Conservation (phyloP, 2,329 filamentous ascomycete genomes). For the Aspergillus ochraceus region DNA sequence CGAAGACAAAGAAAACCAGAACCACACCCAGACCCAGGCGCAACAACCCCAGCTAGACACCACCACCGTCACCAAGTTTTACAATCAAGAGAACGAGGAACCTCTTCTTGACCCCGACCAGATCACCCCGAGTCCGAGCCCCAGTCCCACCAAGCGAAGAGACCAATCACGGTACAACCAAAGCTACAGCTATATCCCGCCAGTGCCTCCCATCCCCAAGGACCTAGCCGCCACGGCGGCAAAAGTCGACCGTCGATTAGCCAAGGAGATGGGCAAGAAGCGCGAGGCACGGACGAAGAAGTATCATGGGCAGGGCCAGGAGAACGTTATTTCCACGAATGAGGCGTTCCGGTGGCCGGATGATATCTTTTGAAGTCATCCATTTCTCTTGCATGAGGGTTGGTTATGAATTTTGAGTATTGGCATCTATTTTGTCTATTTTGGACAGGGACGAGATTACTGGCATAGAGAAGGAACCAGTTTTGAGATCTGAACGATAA, state of each 20-base stretch:
- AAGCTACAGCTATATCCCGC: constrained; percentile 37
- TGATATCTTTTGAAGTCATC: constrained; percentile 39
- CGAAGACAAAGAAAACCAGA: constrained; percentile 18
- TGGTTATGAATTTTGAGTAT: background rate
- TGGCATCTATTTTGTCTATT: no score
- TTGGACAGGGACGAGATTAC: background rate
- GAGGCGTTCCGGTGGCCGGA: constrained; percentile 46
- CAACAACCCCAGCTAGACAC: constrained; percentile 7
- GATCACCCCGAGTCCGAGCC: constrained; percentile 13
- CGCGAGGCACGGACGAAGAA: constrained; percentile 5
- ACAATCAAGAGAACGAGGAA: constrained; percentile 11
- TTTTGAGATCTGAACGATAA: no score
- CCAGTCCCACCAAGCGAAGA: constrained; percentile 16
- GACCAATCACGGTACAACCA: constrained; percentile 2
- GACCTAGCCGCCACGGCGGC: constrained; percentile 31
- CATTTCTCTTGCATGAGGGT: background rate
- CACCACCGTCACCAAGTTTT: constrained; percentile 10
- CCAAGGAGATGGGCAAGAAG: constrained; percentile 24
- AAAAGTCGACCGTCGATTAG: constrained; percentile 24
- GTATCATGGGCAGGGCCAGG: constrained; percentile 7
- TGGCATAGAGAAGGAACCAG: no score
- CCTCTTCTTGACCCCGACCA: constrained; percentile 18
- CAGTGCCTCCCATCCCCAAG: constrained; percentile 41
- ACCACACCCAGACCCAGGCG: background rate
- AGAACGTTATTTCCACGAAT: constrained; percentile 1